Evolutionary conservation across 2,329 filamentous ascomycete species (phyloP), one percentile per base, ranked within the genome.

Genomic region (Simplicillium aogashimaense): DNA sequence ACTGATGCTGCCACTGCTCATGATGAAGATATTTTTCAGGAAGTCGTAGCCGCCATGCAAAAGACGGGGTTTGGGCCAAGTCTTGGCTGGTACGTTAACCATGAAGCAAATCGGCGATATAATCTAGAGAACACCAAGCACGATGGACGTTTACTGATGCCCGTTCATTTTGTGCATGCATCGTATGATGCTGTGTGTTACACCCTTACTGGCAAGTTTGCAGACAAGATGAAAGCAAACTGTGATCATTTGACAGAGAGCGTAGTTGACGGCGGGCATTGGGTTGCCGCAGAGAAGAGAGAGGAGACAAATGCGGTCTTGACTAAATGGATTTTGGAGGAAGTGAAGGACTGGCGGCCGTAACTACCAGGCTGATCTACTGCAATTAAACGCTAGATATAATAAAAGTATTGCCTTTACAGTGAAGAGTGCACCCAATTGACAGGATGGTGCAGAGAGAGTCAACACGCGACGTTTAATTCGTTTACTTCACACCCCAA

Each of bases 81-180:
- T 4, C 28, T 35, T 13, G 16, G 36, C n/a, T 46, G 38, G 46
- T 72, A 72, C 42, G 43, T 63, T 29, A 64, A 72, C 45, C 61
- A 67, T 44, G 52, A 57, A 6, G 51, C 47, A 11, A 72, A 72
- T 40, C 48, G 45, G 3, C 57, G 55, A 31, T 72, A 65, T 47
- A 59, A 56, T 7, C 15, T 13, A 2, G 37, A 40, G 5, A 45
- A 46, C 7, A 37, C 49, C 6, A 51, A 14, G 13, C 13, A 50
- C 42, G 58, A 59, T 15, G 55, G 57, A 2, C 41, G 38, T 18
- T 45, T 72, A 33, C 59, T 55, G 39, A 55, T 64, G 39, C 57
- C 57, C 2, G 53, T 54, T 7, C 43, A 58, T 14, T 57, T 57
- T 34, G 43, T 58, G 15, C 58, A 65, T 35, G 61, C 59, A 1